Evolutionary conservation across 2,329 filamentous ascomycete species (phyloP).

Genomic region (Balansia obtecta): DNA sequence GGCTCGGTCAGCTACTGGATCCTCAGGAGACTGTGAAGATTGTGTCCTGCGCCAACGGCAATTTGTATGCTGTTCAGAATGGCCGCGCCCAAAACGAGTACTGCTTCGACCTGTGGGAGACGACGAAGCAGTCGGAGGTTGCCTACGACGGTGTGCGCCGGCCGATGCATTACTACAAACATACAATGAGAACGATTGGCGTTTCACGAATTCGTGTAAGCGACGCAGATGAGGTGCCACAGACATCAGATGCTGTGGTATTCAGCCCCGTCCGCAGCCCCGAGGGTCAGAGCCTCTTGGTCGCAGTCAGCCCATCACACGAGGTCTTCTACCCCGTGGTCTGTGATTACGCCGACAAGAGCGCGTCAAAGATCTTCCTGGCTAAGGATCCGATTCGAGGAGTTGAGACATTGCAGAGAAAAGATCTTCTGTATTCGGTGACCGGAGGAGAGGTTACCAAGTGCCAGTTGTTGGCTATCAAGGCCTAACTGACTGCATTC

Average conservation of each 20-base stretch:
- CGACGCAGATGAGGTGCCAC: constrained; percentile 9
- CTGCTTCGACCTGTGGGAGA: constrained; percentile 15
- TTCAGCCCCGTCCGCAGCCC: constrained; percentile 8
- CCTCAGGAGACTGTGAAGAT: constrained; percentile 11
- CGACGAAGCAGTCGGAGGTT: constrained; percentile 8
- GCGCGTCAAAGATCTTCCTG: constrained; percentile 16
- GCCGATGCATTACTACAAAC: constrained; percentile 22
- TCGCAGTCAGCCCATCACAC: constrained; percentile 11
- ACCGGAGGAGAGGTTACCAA: constrained; percentile 15
- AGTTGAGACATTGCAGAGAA: constrained; percentile 12
- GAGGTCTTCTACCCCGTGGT: constrained; percentile 17
- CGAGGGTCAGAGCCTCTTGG: constrained; percentile 9
- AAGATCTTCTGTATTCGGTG: constrained; percentile 13
- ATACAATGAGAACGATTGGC: constrained; percentile 19
- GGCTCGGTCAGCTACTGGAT: constrained; percentile 13
- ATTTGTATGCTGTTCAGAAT: constrained; percentile 17
- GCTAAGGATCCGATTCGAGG: constrained; percentile 13
- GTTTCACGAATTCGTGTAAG: constrained; percentile 18
- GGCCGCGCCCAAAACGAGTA: constrained; percentile 9
- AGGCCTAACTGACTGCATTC: background rate
- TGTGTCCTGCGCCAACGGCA: constrained; percentile 21
- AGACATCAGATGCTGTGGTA: constrained; percentile 9
- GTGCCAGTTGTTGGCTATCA: constrained; percentile 5
- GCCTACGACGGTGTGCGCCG: constrained; percentile 13
- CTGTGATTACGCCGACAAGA: constrained; percentile 15